These are phyloP conservation scores for Fraxinus quadrangulata DNA, from an alignment of 257 asterid species.

Conservation along the genomic window DNA sequence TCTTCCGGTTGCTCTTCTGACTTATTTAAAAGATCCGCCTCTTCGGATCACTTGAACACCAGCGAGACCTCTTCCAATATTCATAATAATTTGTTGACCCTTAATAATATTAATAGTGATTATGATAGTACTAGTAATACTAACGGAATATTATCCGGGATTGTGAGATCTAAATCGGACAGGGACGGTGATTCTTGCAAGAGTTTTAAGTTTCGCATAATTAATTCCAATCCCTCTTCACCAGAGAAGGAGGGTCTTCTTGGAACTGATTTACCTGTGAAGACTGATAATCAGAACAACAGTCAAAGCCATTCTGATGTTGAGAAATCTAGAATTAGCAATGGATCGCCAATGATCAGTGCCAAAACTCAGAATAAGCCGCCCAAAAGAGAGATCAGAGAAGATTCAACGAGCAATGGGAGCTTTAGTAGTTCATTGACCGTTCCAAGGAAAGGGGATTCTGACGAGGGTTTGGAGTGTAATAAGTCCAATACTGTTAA, in stretches of 20 bases:
- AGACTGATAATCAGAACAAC: constrained; percentile 23
- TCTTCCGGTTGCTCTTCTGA: not conserved
- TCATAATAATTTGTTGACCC: constrained; percentile 13
- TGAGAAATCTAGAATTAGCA: constrained; percentile 33
- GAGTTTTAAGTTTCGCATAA: not conserved
- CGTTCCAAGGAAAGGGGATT: constrained; percentile 16
- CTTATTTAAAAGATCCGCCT: constrained; percentile 15
- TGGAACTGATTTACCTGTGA: constrained; percentile 30
- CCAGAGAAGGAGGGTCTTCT: not conserved
- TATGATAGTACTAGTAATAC: constrained; percentile 22
- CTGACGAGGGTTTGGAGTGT: constrained; percentile 32
- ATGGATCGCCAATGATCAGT: constrained; percentile 30
- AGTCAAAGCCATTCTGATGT: constrained; percentile 12
- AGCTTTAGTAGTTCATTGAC: constrained; percentile 28
- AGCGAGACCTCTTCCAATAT: constrained; percentile 21
- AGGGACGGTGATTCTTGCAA: constrained; percentile 41
- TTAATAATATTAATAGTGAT: constrained; percentile 10
- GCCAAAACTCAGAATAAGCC: constrained; percentile 45
- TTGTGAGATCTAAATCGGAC: constrained; percentile 62
- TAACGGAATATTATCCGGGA: constrained; percentile 30
- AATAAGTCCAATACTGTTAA: constrained; percentile 33
- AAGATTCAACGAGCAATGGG: constrained; percentile 29
- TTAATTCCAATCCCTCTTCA: constrained; percentile 12
- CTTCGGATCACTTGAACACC: constrained; percentile 39
- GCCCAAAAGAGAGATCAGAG: constrained; percentile 40